phyloP scores from a whole-genome alignment of 2,329 filamentous ascomycete genomes.

The Colletotrichum camelliae region DNA sequence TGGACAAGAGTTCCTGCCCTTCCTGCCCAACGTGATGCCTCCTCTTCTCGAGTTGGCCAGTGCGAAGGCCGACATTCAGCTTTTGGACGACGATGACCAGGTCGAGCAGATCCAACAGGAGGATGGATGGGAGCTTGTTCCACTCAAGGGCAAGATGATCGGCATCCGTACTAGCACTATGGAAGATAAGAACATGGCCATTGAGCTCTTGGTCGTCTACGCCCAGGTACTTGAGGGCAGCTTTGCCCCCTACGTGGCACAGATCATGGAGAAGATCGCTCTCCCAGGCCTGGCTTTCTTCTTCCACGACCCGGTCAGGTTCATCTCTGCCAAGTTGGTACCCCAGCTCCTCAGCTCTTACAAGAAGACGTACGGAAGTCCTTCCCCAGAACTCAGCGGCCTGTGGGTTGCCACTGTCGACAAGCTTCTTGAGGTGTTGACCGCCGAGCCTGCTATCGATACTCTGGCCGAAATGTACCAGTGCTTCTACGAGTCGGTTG shows the following conservation, averaged over 20 bases:
- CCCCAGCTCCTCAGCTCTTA: conserved; percentile 92
- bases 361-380: conserved; percentile 86
- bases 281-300: conserved; percentile 95
- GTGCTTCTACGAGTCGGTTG: conserved; percentile 98
- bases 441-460: conserved; percentile 93
- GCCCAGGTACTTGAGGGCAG: conserved; percentile 92
- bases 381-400: conserved; percentile 78
- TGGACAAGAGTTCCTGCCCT: conserved; percentile 88
- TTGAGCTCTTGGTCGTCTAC: conserved; percentile 96
- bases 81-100: conserved; percentile 94
- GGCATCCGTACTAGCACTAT: conserved; percentile 96
- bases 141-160: conserved; percentile 96
- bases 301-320: conserved; percentile 97
- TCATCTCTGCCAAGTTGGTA: conserved; percentile 92
- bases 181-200: conserved; percentile 99
- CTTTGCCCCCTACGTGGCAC: conserved; percentile 89
- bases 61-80: conserved; percentile 95
- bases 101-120: conserved; percentile 92
- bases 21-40: conserved; percentile 91
- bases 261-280: conserved; percentile 97
- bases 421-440: conserved; percentile 91
- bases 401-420: conserved; percentile 87
- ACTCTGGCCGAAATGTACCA: conserved; percentile 99
- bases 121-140: conserved; percentile 96
- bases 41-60: conserved; percentile 89